phyloP scores from a whole-genome alignment of 192 early-diverging fungal genomes.

The Lobulomyces angularis region DNA sequence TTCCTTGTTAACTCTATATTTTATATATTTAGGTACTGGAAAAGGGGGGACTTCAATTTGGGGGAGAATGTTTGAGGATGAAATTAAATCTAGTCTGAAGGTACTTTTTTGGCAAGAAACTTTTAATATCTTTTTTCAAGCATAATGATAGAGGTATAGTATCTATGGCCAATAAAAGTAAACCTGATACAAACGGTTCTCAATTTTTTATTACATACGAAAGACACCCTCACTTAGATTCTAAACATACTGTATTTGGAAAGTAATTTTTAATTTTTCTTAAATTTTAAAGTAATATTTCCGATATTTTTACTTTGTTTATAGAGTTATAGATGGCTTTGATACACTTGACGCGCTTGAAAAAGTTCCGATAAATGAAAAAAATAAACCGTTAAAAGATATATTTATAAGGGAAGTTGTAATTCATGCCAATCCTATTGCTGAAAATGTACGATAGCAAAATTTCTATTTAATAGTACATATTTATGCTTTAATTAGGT shows the following conservation, averaged over 20 bases:
- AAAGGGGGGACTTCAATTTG: constrained; percentile 82
- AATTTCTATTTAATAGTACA: no score
- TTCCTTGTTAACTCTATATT: no score
- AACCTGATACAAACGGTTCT: constrained; percentile 67
- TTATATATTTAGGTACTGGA: no score
- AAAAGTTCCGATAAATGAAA: constrained; percentile 70
- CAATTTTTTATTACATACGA: constrained; percentile 76
- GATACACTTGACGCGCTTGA: constrained; percentile 81
- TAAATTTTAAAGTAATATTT: not conserved
- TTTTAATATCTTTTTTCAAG: constrained; percentile 18
- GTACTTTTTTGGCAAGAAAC: constrained; percentile 15
- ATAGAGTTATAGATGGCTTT: constrained; percentile 70
- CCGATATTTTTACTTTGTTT: constrained; percentile 6
- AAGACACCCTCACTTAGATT: constrained; percentile 76
- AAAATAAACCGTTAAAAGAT: constrained; percentile 61
- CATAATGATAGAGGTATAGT: constrained; percentile 80
- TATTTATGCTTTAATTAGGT: no score
- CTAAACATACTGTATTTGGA: constrained; percentile 84
- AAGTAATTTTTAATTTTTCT: constrained; percentile 36
- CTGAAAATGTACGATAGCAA: constrained; percentile 36
- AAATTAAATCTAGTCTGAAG: constrained; percentile 63
- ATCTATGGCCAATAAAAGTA: constrained; percentile 86
- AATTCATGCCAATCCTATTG: constrained; percentile 91
- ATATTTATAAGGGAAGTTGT: constrained; percentile 63
- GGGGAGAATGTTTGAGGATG: constrained; percentile 69